Percentiles rank a stretch among this genome's conserved stretches.
Evolutionary conservation across 441 rosid species (phyloP).

Genomic region (Oxalis stricta): DNA sequence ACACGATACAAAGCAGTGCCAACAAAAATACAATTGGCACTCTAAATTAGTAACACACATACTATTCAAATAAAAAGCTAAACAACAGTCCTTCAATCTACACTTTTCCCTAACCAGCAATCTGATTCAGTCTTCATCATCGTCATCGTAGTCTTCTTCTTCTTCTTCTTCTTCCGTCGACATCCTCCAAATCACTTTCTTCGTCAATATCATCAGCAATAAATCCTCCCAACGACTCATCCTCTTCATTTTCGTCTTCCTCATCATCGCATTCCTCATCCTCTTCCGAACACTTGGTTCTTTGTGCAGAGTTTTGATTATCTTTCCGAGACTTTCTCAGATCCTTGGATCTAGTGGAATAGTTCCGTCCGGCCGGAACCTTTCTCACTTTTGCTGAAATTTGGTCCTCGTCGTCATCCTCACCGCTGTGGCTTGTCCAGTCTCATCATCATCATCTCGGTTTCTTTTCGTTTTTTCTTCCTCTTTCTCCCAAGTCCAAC

Average conservation of each 20-base stretch:
- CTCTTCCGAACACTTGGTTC: conserved; percentile 7
- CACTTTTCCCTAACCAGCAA: no score
- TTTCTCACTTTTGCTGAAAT: conserved; percentile 16
- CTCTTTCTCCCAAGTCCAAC: conserved; percentile 5
- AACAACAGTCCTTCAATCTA: no score
- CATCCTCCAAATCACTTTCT: conserved; percentile 21
- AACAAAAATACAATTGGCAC: no score
- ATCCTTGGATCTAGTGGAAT: conserved; percentile 46
- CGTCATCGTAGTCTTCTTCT: conserved; percentile 12
- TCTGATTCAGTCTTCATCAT: not conserved
- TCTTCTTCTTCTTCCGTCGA: not conserved
- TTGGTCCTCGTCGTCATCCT: conserved; percentile 35
- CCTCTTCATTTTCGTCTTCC: conserved; percentile 25
- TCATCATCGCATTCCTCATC: no score
- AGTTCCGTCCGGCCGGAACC: conserved; percentile 14
- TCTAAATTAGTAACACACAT: no score
- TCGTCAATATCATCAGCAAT: conserved; percentile 42
- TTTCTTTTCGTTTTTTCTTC: conserved; percentile 19
- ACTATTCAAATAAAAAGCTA: no score
- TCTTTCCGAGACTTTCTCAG: conserved; percentile 7
- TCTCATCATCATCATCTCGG: conserved; percentile 36
- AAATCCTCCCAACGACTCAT: conserved; percentile 62
- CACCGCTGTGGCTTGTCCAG: conserved; percentile 52
- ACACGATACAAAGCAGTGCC: no score
- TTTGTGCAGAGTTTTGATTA: conserved; percentile 5